These are phyloP conservation scores for Paraconiothyrium brasiliense DNA, from an alignment of 2,329 filamentous ascomycete genomes.

Conservation along the genomic window DNA sequence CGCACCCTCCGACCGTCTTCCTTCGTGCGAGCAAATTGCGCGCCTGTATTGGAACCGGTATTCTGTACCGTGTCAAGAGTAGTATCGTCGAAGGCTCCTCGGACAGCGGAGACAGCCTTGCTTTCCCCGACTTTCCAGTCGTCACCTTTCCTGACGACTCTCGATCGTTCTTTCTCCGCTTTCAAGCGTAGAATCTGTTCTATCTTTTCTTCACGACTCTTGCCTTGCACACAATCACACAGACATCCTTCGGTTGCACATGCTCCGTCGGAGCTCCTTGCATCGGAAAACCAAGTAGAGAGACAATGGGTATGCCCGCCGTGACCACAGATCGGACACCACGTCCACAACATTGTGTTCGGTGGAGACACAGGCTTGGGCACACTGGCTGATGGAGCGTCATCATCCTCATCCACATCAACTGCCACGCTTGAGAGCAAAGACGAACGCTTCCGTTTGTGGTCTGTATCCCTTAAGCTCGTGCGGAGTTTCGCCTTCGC, in stretches of 20 bases:
- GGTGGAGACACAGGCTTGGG: constrained; percentile 35
- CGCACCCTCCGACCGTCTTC: constrained; percentile 43
- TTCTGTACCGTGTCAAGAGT: constrained; percentile 26
- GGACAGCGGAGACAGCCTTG: constrained; percentile 53
- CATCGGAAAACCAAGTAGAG: constrained; percentile 63
- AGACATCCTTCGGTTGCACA: constrained; percentile 68
- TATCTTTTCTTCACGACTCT: constrained; percentile 46
- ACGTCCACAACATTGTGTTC: constrained; percentile 59
- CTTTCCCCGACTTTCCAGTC: constrained; percentile 55
- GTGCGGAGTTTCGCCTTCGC: constrained; percentile 35
- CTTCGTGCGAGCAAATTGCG: constrained; percentile 22
- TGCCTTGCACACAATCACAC: constrained; percentile 66
- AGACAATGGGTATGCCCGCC: constrained; percentile 68
- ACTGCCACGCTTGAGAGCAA: constrained; percentile 25
- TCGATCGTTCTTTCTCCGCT: constrained; percentile 46
- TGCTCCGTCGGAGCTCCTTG: constrained; percentile 58
- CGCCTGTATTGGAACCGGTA: constrained; percentile 21
- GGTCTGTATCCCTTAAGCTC: constrained; percentile 32
- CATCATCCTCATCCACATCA: constrained; percentile 24
- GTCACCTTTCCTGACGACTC: constrained; percentile 50
- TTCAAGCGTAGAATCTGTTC: constrained; percentile 40
- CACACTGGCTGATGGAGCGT: constrained; percentile 31
- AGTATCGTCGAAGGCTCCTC: constrained; percentile 41
- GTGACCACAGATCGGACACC: constrained; percentile 70
- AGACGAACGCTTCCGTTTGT: constrained; percentile 40